phyloP scores from a whole-genome alignment of 2,329 filamentous ascomycete genomes.

The Fusarium fujikuroi region DNA sequence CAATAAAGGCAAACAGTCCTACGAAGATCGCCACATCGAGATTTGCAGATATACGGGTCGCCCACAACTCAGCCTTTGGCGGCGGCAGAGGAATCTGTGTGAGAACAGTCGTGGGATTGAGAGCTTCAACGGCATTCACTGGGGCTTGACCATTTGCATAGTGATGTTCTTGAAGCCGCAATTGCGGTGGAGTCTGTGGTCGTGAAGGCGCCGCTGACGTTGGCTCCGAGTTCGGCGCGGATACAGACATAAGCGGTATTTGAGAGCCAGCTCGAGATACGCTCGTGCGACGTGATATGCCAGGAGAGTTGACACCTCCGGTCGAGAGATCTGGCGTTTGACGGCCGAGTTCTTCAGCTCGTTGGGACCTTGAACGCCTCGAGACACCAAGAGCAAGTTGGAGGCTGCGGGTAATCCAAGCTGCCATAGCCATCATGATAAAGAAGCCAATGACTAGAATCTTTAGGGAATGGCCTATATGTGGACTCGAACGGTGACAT shows the following conservation, averaged over 20 bases:
- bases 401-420: constrained; percentile 64
- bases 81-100: constrained; percentile 55
- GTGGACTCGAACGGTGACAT: constrained; percentile 35
- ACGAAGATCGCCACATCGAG: constrained; percentile 59
- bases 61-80: constrained; percentile 62
- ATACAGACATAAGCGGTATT: constrained; percentile 30
- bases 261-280: constrained; percentile 42
- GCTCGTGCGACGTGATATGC: constrained; percentile 38
- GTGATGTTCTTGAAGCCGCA: constrained; percentile 46
- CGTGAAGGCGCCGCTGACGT: constrained; percentile 36
- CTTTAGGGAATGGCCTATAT: neutral
- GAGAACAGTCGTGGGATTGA: constrained; percentile 41
- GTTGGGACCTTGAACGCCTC: constrained; percentile 62
- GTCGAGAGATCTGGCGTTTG: constrained; percentile 60
- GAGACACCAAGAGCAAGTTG: constrained; percentile 63
- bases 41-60: constrained; percentile 56
- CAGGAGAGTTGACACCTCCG: constrained; percentile 41
- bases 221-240: constrained; percentile 27
- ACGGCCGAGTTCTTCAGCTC: constrained; percentile 59
- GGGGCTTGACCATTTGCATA: constrained; percentile 35
- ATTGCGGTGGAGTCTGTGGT: constrained; percentile 41
- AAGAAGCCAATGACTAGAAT: constrained; percentile 64
- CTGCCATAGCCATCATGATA: constrained; percentile 61
- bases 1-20: constrained; percentile 59
- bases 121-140: constrained; percentile 33